Evolutionary conservation across 1,139 yeast genomes (phyloP).

Genomic region (Scheffersomyces stambukii): DNA sequence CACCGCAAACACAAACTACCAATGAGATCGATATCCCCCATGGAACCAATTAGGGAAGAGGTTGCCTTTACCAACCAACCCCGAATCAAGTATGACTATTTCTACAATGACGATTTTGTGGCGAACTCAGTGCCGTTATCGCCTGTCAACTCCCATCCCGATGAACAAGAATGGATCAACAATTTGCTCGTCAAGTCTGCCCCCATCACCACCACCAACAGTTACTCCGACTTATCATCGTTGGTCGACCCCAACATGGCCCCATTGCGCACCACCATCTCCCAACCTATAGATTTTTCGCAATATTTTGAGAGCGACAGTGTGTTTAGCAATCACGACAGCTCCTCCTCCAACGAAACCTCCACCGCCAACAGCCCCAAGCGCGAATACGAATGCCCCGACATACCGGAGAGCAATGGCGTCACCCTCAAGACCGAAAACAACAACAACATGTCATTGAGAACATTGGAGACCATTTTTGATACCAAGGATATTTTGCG

Average conservation of each 20-base stretch:
- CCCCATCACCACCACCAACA: slow-evolving; percentile 15
- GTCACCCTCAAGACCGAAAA: slow-evolving; percentile 11
- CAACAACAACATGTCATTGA: slow-evolving; percentile 11
- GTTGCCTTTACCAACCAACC: too few relatives aligned
- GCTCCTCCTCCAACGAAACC: slow-evolving; percentile 7
- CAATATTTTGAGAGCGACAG: slow-evolving; percentile 7
- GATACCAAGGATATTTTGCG: slow-evolving; percentile 22
- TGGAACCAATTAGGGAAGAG: too few relatives aligned
- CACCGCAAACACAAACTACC: too few relatives aligned
- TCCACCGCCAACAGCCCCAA: slow-evolving; percentile 9
- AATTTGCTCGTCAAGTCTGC: slow-evolving; percentile 17
- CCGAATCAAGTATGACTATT: too few relatives aligned
- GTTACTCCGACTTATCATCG: too few relatives aligned
- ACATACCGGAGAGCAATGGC: slow-evolving; percentile 3
- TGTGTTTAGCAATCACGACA: slow-evolving; percentile 5
- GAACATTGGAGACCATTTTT: slow-evolving; percentile 21
- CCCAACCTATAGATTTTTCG: slow-evolving; percentile 5
- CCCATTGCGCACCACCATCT: too few relatives aligned
- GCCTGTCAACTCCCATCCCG: slow-evolving; percentile 11
- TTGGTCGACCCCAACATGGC: too few relatives aligned
- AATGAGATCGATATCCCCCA: too few relatives aligned
- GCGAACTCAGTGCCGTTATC: slow-evolving; percentile 13
- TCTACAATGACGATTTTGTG: slow-evolving; percentile 4
- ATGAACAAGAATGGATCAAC: slow-evolving; percentile 18
- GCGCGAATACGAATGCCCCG: slow-evolving; percentile 4